Evolutionary conservation across 192 early-diverging fungal genomes (phyloP), one percentile per base, ranked within the genome.

Genomic region (Mortierella antarctica): DNA sequence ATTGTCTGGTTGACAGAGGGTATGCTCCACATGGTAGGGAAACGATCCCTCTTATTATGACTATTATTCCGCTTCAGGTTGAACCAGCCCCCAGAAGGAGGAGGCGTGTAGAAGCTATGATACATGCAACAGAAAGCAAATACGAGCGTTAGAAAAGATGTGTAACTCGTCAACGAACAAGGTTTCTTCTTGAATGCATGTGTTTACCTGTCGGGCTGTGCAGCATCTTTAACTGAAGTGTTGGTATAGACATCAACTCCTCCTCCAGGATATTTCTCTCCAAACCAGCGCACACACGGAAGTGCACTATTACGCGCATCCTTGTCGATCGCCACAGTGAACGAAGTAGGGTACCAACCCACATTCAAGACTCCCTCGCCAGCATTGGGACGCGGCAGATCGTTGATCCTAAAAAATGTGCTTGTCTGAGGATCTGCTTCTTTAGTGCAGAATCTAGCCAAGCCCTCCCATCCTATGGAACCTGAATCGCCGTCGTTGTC

Each of bases 281-380:
- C 69, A 42, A 79, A 79, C 76, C 76, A 79, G 31, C 76, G 76
- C n/a, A 71, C 76, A 51, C 76, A 79, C 15, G 69, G 64, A 7
- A 50, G 23, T 1, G 10, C 0, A 3, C 31, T 31, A 31, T 31
- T 31, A 31, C 2, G 1, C 8, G 23, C 7, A 41, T 15, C 2
- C 18, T 2, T 23, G 31, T 31, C 11, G 5, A n/a, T 51, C 15
- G 4, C 4, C 31, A 31, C 31, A 31, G 31, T 31, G 44, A 66
- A 62, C 21, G 11, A 42, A 18, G 7, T 5, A 13, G 67, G 74
- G 39, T 78, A 78, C 67, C 67, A 78, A 23, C 67, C 55, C 15
- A 42, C 23, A 15, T 21, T 20, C 6, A 55, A 6, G 7, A n/a
- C 59, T 15, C 60, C 45, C 12, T 21, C 49, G 20, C 71, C 47